Conservation (phyloP, 306 rosid genomes). For the Cicer cuneatum region DNA sequence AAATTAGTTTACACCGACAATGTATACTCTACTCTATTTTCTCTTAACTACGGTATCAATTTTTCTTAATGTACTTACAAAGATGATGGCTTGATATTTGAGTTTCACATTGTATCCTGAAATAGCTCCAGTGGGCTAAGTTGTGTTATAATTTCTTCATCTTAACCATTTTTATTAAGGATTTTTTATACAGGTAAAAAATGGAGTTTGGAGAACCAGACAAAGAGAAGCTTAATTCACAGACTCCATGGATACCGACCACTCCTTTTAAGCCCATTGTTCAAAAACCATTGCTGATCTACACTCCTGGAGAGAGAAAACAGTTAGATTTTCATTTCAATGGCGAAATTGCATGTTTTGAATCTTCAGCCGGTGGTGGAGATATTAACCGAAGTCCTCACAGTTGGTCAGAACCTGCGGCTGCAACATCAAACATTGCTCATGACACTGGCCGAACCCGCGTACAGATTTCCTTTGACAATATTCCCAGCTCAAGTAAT, state of each 20-base stretch:
- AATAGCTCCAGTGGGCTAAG: not conserved
- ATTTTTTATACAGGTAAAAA: not conserved
- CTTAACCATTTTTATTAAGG: not conserved
- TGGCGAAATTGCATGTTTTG: slow-evolving; percentile 26
- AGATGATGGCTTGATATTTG: slow-evolving; percentile 1
- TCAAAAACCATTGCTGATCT: slow-evolving; percentile 48
- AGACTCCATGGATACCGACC: slow-evolving; percentile 46
- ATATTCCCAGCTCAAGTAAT: slow-evolving; percentile 21
- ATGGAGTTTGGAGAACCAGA: slow-evolving; percentile 45
- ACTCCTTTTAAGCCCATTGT: slow-evolving; percentile 49
- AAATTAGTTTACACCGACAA: no score
- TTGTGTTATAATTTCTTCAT: not conserved
- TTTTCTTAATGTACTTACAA: no score
- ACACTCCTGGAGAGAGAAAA: slow-evolving; percentile 21
- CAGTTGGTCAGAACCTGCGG: not conserved
- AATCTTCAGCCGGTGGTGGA: not conserved
- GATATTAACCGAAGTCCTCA: not conserved
- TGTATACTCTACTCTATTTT: no score
- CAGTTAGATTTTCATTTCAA: slow-evolving; percentile 13
- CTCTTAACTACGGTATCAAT: no score
- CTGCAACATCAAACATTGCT: slow-evolving; percentile 29
- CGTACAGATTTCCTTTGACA: not conserved
- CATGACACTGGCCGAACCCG: slow-evolving; percentile 32
- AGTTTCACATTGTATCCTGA: slow-evolving; percentile 15
- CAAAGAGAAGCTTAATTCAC: not conserved